Evolutionary conservation across 345 rosid species (phyloP).

Genomic region (Syzygium grande): DNA sequence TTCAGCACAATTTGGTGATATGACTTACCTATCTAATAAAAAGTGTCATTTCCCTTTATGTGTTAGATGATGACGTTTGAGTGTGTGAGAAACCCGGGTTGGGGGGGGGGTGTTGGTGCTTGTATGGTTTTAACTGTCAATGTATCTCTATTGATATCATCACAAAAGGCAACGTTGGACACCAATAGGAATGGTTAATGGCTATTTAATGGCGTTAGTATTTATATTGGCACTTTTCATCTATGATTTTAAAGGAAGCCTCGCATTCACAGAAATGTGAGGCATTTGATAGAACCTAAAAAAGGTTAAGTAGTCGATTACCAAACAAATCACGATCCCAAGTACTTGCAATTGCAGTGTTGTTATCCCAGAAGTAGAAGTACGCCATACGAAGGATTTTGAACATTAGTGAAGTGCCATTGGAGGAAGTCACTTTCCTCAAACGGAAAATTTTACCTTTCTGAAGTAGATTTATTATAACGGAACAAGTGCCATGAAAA

Average conservation of each 20-base stretch:
- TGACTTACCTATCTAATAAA: background rate
- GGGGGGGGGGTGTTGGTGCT: background rate
- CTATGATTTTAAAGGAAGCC: background rate
- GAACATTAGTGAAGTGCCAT: background rate
- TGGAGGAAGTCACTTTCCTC: background rate
- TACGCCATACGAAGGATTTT: background rate
- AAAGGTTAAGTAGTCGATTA: background rate
- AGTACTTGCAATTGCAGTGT: accelerated
- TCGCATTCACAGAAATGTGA: background rate
- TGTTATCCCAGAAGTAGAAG: background rate
- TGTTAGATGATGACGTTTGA: background rate
- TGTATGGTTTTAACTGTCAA: background rate
- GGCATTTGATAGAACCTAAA: background rate
- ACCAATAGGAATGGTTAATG: background rate
- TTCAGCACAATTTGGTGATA: no score
- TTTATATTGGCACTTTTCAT: background rate
- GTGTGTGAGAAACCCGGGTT: no score
- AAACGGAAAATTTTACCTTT: background rate
- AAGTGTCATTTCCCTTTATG: background rate
- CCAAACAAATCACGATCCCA: background rate
- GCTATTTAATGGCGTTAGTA: background rate
- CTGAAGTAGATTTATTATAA: background rate
- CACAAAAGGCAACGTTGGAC: no score
- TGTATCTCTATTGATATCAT: background rate
- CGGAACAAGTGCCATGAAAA: background rate